Base-by-base conservation (phyloP, 2,329 filamentous ascomycete genomes). In the Talaromyces verruculosus region DNA sequence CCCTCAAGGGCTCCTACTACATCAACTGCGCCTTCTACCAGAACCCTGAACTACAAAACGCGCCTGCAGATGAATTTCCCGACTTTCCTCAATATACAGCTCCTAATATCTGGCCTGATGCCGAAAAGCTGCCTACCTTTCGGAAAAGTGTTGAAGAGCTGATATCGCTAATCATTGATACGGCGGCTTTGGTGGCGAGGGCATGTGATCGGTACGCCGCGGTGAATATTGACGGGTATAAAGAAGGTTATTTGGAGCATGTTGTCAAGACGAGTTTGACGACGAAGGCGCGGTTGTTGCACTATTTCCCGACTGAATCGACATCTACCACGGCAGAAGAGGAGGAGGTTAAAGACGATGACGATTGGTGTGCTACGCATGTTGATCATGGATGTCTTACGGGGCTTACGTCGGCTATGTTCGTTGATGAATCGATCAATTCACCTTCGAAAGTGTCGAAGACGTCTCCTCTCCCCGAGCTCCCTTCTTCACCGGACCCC, bases 331-430 rank as follows among this genome's bases (percentile, higher is more conserved):
- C 41, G 1, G 43, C 55, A 15, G 57, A 67, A 13, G 58, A 65
- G 5, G 58, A 51, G 10, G 47, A 65, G 1, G 33, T 63, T 8
- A 64, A 67, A 1, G 59, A 35, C 0, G 68, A 92, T 67, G 93
- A 97, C 77, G 91, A 96, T 79, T 99, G 95, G 95, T 99, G 94
- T 77, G 91, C 93, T 8, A 83, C 81, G 2, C 82, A 84, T 67
- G 66, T 95, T 65, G 94, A 98, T 77, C 93, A 97, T 73, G 93
- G 95, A 51, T 98, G 94, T 75, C 84, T 99, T 37, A 99, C 95
- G 0, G 94, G 93, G 15, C 84, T 99, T 39, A 99, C 95, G 0
- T 94, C 91, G 2, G 93, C 94, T 71, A 97, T 98, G 93, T 98
- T 96, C 77, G 85, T 98, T 68, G 92, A 98, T 74, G 94, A 98